Evolutionary conservation across 1,284 basidiomycete species (phyloP), one percentile per base, ranked within the genome.

Genomic region (Singerocomus inundabilis): DNA sequence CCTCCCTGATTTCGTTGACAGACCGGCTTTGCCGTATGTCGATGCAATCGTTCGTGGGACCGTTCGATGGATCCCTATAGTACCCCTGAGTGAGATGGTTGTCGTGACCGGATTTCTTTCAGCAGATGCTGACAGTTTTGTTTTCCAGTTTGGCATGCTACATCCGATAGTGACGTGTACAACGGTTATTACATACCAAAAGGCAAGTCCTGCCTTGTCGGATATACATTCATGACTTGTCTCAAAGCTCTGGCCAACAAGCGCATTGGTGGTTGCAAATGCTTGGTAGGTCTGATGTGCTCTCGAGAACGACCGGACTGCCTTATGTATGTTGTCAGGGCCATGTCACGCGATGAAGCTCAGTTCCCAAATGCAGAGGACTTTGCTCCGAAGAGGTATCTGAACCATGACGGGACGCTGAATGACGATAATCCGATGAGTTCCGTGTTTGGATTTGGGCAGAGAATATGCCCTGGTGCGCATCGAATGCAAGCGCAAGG

Each of bases 1-100:
- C 9, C 58, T 77, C 2, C 76, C 75, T 1, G 61, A 59, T 1
- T 70, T 74, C 24, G 57, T 56, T 11, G 77, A 79, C 40, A 55
- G 67, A 26, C 44, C 61, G 1, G 47, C 48, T 1, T 57, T 78
- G 29, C 71, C 70, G 0, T 76, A 73, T 40, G 47, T 75, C 5
- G 59, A 65, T 6, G 70, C 68, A 0, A 39, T 74, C 12, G 47
- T 76, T 13, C 69, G 69, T 29, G 77, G 78, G 56, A 68, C 25
- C 12, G 31, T 57, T 49, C 62, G 63, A 28, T 63, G 63, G 61
- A 37, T 45, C 1, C 62, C 55, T 0, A 48, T 51, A 5, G 25
- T 46, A 2, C 62, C 62, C 18, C 6, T 63, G 5, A 44, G 57
- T 61, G 25, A 42, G 33, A 24, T 26, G n/a, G 13, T 31, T 18